Evolutionary conservation across 2,329 filamentous ascomycete species (phyloP), one percentile per base, ranked within the genome.

Genomic region (Cucurbitaria berberidis): DNA sequence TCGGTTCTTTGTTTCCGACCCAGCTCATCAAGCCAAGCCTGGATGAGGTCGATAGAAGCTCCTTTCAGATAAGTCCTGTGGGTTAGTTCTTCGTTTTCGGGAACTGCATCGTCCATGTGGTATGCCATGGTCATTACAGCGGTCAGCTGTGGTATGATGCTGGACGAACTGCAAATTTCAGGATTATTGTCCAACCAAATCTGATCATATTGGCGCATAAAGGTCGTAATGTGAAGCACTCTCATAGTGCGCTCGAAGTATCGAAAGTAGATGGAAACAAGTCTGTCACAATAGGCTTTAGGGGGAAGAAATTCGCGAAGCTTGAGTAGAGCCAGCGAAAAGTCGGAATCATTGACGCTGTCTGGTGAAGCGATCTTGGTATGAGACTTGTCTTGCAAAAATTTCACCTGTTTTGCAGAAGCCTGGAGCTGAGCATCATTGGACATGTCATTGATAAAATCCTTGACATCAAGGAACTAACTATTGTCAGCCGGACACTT

Each of bases 221-320:
- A 70, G 5, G 63, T 66, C 2, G 62, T 65, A 1, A 57, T 50
- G 38, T 70, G 67, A 2, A 69, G 38, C 16, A 70, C 55, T 9
- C 67, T 49, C 34, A 63, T 58, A 10, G 62, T 62, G n/a, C 63
- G 59, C 42, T 70, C 67, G 40, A 67, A 69, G 24, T 59, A 51
- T 7, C 49, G 43, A 36, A 51, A 62, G 44, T 68, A 67, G 13
- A 55, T 57, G 1, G 48, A 21, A 3, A 68, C 44, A 18, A 69
- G 57, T 30, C 57, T 51, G 24, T 69, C 67, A 13, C 64, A 67
- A 21, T 59, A 63, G 1, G 53, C 11, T 24, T 60, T 66, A 18
- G 63, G 51, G 5, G 64, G 64, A 9, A 67, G 48, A 19, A 53
- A 55, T 5, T 62, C 60, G 38, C 58, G 54, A 15, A 67, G 45